Evolutionary conservation across 2,329 filamentous ascomycete genomes (phyloP).

Genomic region (Colletotrichum simmondsii): DNA sequence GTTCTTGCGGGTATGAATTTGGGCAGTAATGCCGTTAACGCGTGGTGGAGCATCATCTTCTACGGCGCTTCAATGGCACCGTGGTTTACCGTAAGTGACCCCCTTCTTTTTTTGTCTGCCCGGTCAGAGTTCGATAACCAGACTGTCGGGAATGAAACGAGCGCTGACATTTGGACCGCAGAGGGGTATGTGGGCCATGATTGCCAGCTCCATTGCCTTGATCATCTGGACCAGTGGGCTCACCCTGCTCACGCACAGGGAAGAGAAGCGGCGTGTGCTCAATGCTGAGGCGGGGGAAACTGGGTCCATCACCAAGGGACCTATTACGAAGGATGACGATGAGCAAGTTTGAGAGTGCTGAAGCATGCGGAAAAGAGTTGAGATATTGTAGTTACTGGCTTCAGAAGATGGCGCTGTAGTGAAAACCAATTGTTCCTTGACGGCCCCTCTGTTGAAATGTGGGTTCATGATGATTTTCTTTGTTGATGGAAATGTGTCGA

Average conservation of each 20-base stretch:
- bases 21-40: slow-evolving; percentile 74
- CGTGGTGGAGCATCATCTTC: slow-evolving; percentile 80
- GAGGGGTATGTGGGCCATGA: slow-evolving; percentile 81
- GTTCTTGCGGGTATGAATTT: slow-evolving; percentile 80
- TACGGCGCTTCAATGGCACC: slow-evolving; percentile 76
- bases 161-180: slow-evolving; percentile 40
- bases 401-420: background rate
- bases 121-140: background rate
- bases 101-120: slow-evolving; percentile 1
- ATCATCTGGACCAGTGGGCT: slow-evolving; percentile 68
- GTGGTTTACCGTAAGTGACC: slow-evolving; percentile 66
- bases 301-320: slow-evolving; percentile 8
- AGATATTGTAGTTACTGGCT: background rate
- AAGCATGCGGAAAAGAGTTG: background rate
- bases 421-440: background rate
- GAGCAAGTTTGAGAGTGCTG: slow-evolving; percentile 1
- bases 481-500: background rate
- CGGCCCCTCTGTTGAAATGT: background rate
- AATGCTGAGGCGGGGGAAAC: slow-evolving; percentile 11
- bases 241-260: slow-evolving; percentile 51
- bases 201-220: slow-evolving; percentile 69
- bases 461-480: background rate
- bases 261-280: slow-evolving; percentile 21
- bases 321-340: slow-evolving; percentile 13
- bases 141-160: background rate